Base-by-base conservation (phyloP, 805 yeast genomes). In the Hanseniaspora occidentalis region DNA sequence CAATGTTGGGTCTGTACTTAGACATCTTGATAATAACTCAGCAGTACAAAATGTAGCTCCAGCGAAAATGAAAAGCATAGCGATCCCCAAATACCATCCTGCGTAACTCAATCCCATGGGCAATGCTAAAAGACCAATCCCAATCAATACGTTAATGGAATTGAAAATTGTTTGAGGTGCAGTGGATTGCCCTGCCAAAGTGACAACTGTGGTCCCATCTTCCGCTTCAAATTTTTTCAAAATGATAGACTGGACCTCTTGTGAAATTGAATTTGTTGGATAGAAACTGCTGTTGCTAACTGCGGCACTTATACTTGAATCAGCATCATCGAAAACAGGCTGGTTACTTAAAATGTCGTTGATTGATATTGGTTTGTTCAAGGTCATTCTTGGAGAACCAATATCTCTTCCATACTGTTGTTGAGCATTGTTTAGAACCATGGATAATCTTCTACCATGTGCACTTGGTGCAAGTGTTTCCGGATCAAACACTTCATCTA, bases 171-270 rank as follows among this genome's bases (percentile, higher is more conserved):
- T 82, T 54, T 82, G 94, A 1, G 82, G 75, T 0, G 75, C 76
- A 0, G 92, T 83, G 3, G 94, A 82, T 56, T 81, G 85, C 31
- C 95, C 94, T 2, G 80, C 82, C 38, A 80, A 62, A 44, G 82
- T 75, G 2, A 88, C 79, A 33, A 80, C 70, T 3, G 77, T 64
- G 43, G 75, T 73, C 5, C 94, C 94, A 47, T 78, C 77, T 41
- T 68, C 61, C 42, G 77, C 80, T 53, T 83, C 92, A 29, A 33
- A 18, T 20, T 33, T 33, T 10, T 33, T 33, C 23, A 33, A 33
- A 17, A 60, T 50, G n/a, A 69, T 64, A 0, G 68, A 63, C 41
- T 61, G 60, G 44, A 69, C 75, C 37, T 67, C 69, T 13, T 50
- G 46, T 11, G 54, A 51, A 7, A 61, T 58, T 18, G 65, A 68